These are phyloP conservation scores for Linnemannia zychae DNA, from an alignment of 192 early-diverging fungal species.

Conservation along the genomic window DNA sequence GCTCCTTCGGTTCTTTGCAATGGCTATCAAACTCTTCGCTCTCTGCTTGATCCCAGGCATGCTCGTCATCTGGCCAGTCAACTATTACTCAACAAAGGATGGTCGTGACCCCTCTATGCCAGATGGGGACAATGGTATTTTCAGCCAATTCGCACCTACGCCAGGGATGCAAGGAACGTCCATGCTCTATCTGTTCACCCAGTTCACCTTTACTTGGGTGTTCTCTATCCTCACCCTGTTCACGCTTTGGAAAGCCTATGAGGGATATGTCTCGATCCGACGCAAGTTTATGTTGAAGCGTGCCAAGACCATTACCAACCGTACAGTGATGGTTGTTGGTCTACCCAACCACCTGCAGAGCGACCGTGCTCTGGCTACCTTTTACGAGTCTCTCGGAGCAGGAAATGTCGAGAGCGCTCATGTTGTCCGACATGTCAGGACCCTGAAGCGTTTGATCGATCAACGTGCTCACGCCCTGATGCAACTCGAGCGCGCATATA, in stretches of 20 bases:
- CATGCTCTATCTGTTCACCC: conserved; percentile 40
- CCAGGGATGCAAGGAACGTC: conserved; percentile 5
- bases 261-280: conserved; percentile 62
- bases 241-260: conserved; percentile 65
- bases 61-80: conserved; percentile 62
- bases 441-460: conserved; percentile 67
- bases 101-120: not conserved
- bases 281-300: conserved; percentile 59
- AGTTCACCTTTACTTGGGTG: conserved; percentile 65
- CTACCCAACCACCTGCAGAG: conserved; percentile 72
- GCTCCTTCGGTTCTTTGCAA: conserved; percentile 67
- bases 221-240: conserved; percentile 65
- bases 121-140: not conserved
- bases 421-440: conserved; percentile 69
- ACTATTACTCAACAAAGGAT: conserved; percentile 24
- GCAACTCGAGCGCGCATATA: conserved; percentile 69
- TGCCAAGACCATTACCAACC: conserved; percentile 60
- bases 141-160: not conserved
- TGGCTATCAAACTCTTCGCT: conserved; percentile 62
- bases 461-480: conserved; percentile 68
- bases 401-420: conserved; percentile 77
- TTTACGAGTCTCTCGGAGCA: conserved; percentile 70
- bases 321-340: conserved; percentile 79
- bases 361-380: conserved; percentile 70
- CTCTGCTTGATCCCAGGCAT: conserved; percentile 63